A percentile compares a stretch with the other conserved stretches of the same genome.
These are phyloP conservation scores for Rhizopogon rudus DNA, from an alignment of 768 basidiomycete genomes.

Conservation along the genomic window DNA sequence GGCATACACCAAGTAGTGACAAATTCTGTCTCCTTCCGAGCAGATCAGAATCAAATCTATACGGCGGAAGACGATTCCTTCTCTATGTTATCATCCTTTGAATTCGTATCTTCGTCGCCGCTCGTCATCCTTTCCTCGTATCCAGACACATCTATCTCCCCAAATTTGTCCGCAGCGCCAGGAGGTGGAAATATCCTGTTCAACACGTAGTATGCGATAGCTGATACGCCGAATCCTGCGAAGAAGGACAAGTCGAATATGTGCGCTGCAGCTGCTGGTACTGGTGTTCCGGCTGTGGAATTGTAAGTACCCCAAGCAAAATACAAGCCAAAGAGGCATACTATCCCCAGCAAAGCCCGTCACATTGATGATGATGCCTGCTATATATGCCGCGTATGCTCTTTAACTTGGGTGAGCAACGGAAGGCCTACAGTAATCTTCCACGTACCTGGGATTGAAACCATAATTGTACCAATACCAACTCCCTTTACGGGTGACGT, in stretches of 20 bases:
- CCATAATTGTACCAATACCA: slow-evolving; percentile 72
- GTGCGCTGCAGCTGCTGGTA: slow-evolving; percentile 61
- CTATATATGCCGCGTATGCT: slow-evolving; percentile 57
- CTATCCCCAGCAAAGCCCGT: slow-evolving; percentile 73
- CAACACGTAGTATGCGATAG: slow-evolving; percentile 52
- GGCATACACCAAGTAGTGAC: too few species aligned
- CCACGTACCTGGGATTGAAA: slow-evolving; percentile 54
- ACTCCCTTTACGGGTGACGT: slow-evolving; percentile 45
- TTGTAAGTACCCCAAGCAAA: neutral
- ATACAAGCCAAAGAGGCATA: slow-evolving; percentile 19
- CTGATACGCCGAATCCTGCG: slow-evolving; percentile 66
- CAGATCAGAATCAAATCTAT: neutral
- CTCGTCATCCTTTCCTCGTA: neutral
- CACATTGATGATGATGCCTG: slow-evolving; percentile 73
- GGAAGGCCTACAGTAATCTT: neutral
- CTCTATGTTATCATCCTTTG: neutral
- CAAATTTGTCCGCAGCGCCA: slow-evolving; percentile 38
- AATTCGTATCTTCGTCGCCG: neutral
- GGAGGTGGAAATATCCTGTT: slow-evolving; percentile 52
- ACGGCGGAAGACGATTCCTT: neutral
- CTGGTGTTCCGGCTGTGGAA: slow-evolving; percentile 42
- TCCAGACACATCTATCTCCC: slow-evolving; percentile 48
- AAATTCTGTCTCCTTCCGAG: neutral
- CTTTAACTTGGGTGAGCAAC: slow-evolving; percentile 18
- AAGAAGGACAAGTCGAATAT: slow-evolving; percentile 75